A percentile compares a stretch with the other conserved stretches of the same genome.
These are phyloP conservation scores for Protea cynaroides DNA, from an alignment of 164 flowering plant species.

Conservation along the genomic window DNA sequence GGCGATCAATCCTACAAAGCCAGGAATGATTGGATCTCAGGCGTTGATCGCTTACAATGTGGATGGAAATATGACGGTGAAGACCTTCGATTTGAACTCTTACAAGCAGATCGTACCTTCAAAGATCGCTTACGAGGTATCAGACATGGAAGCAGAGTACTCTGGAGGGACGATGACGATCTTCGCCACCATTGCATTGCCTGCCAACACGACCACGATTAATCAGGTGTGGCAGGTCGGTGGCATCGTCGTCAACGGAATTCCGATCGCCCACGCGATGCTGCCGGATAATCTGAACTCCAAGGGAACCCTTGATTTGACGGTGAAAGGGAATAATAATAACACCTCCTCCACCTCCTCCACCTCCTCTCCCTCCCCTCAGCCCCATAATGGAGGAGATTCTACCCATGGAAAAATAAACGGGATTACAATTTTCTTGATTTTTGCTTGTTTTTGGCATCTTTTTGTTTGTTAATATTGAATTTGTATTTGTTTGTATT, in stretches of 20 bases:
- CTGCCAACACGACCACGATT: constrained; percentile 20
- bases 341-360: no score
- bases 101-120: constrained; percentile 19
- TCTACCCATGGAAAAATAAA: constrained; percentile 35
- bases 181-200: constrained; percentile 40
- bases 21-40: constrained; percentile 47
- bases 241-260: constrained; percentile 22
- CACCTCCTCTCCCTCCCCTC: no score
- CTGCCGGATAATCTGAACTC: constrained; percentile 36
- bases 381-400: no score
- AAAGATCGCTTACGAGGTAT: constrained; percentile 28
- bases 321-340: constrained; percentile 23
- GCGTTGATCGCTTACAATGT: constrained; percentile 33
- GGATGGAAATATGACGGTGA: constrained; percentile 29
- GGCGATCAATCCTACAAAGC: constrained; percentile 34
- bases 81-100: constrained; percentile 27
- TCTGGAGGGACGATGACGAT: constrained; percentile 30
- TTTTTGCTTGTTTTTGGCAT: background rate
- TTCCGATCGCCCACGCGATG: constrained; percentile 39
- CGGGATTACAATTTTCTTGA: constrained; percentile 23
- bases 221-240: constrained; percentile 95
- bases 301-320: constrained; percentile 43
- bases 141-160: constrained; percentile 24
- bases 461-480: no score
- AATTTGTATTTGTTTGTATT: no score